A percentile compares a stretch with the other conserved stretches of the same genome.
These are phyloP conservation scores for Pseudozyma flocculosa DNA, from an alignment of 1,284 basidiomycete species.

Conservation along the genomic window DNA sequence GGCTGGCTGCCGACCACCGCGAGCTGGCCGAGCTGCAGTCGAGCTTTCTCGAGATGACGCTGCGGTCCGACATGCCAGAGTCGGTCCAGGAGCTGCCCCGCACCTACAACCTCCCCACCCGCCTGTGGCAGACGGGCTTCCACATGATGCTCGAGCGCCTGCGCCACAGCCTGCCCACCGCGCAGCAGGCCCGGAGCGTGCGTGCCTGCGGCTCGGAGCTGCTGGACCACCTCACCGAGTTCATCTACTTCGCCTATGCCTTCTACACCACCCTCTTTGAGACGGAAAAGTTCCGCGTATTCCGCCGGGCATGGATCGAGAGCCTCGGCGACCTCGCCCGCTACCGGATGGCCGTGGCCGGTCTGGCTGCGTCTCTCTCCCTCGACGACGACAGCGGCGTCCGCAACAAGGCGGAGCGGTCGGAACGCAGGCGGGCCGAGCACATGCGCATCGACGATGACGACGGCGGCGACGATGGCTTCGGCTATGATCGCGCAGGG, in stretches of 20 bases:
- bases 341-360: slow-evolving; percentile 87
- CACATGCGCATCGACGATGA: slow-evolving; percentile 25
- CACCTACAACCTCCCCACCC: slow-evolving; percentile 90
- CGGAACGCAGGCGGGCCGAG: background rate
- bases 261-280: slow-evolving; percentile 90
- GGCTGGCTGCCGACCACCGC: slow-evolving; percentile 30
- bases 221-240: slow-evolving; percentile 77
- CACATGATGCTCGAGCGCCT: slow-evolving; percentile 86
- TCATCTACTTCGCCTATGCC: slow-evolving; percentile 90
- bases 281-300: slow-evolving; percentile 70
- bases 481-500: background rate
- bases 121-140: slow-evolving; percentile 89
- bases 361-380: slow-evolving; percentile 50
- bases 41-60: slow-evolving; percentile 79
- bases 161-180: slow-evolving; percentile 68
- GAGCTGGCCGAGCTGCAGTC: slow-evolving; percentile 87
- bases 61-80: slow-evolving; percentile 80
- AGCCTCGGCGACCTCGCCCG: slow-evolving; percentile 92
- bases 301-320: slow-evolving; percentile 87
- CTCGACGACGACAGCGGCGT: slow-evolving; percentile 59
- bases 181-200: slow-evolving; percentile 6
- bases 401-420: slow-evolving; percentile 10
- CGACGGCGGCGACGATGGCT: slow-evolving; percentile 9
- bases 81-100: slow-evolving; percentile 83
- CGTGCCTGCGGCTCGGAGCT: slow-evolving; percentile 32